Conservation (phyloP, 139 green algal genomes). For the Pseudopediastrum boryanum region DNA sequence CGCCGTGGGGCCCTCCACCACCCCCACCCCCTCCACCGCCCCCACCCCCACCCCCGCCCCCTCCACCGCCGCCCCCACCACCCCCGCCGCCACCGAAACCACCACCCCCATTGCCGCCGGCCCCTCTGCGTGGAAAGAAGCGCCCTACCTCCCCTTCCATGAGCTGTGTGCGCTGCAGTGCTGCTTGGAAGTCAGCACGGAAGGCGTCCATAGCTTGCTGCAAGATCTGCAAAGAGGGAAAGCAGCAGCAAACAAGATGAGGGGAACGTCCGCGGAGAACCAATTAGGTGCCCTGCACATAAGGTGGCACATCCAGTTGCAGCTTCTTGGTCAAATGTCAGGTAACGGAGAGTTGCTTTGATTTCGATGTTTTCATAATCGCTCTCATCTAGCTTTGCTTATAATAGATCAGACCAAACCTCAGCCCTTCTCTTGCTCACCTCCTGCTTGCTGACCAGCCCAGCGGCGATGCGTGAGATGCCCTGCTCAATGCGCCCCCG, state of each 20-base stretch:
- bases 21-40: conserved; percentile 31
- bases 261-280: background rate
- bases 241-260: background rate
- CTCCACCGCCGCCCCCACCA: conserved; percentile 1
- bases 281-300: no score
- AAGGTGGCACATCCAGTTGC: no score
- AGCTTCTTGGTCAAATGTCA: background rate
- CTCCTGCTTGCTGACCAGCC: conserved; percentile 37
- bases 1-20: background rate
- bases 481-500: conserved; percentile 84
- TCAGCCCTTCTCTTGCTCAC: background rate
- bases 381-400: no score
- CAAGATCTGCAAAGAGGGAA: conserved; percentile 56
- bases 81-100: background rate
- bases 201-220: conserved; percentile 72
- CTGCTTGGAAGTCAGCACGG: conserved; percentile 59
- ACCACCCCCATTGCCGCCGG: background rate
- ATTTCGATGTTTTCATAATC: background rate
- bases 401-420: no score
- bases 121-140: conserved; percentile 47
- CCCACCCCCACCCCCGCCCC: background rate
- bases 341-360: background rate
- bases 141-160: conserved; percentile 52
- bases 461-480: conserved; percentile 79
- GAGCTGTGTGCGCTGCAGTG: conserved; percentile 43